Conservation (phyloP, 257 asterid species). For the Solanum chiquidenum region DNA sequence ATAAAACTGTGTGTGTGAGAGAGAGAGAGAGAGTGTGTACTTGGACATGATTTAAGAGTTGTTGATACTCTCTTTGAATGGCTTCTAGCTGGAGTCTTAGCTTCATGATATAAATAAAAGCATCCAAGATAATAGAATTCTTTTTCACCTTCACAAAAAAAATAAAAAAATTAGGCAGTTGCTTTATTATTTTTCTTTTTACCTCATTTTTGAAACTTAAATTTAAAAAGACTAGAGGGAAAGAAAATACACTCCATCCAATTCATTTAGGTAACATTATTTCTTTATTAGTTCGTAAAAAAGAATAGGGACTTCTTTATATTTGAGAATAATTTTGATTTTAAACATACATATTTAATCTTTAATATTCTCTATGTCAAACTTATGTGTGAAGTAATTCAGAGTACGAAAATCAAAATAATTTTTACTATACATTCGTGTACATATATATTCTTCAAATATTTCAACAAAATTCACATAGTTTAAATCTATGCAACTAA, state of each 20-base stretch:
- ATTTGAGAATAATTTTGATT: not conserved
- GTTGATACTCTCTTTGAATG: slow-evolving; percentile 41
- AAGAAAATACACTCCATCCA: not conserved
- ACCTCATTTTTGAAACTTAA: not conserved
- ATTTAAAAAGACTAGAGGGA: not conserved
- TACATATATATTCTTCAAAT: no score
- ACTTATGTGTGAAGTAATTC: no score
- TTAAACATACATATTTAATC: not conserved
- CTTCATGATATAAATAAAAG: slow-evolving; percentile 50
- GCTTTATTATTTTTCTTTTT: not conserved
- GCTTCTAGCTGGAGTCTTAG: slow-evolving; percentile 63
- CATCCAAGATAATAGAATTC: slow-evolving; percentile 52
- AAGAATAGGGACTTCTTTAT: not conserved
- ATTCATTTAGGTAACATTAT: not conserved
- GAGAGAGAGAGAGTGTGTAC: slow-evolving; percentile 22
- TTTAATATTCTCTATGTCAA: no score
- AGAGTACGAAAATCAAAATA: no score
- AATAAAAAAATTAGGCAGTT: not conserved
- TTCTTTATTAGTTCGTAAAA: no score
- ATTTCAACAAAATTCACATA: no score
- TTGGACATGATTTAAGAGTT: slow-evolving; percentile 38
- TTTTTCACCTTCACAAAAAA: slow-evolving; percentile 35
- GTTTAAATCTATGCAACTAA: not conserved
- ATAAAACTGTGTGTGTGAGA: not conserved
- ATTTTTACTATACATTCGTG: no score